Evolutionary conservation across 2,329 filamentous ascomycete species (phyloP).

Genomic region (Microthyrium microscopicum): DNA sequence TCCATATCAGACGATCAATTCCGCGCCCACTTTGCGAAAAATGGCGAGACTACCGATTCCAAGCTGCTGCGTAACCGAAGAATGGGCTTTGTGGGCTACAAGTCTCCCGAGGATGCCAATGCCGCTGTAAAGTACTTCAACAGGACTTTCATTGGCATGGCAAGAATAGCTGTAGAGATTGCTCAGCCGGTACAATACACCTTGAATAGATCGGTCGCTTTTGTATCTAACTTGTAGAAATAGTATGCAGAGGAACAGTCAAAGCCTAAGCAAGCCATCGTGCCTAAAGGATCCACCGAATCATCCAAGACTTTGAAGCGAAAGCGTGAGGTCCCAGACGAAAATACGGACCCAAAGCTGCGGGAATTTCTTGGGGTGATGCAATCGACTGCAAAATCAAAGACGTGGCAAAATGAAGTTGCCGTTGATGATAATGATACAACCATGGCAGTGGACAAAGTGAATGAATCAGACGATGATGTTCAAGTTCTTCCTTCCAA

Average conservation of each 20-base stretch:
- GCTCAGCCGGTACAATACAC: constrained; percentile 53
- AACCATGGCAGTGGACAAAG: constrained; percentile 4
- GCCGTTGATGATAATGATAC: no score
- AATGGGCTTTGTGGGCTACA: constrained; percentile 93
- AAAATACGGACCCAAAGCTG: constrained; percentile 55
- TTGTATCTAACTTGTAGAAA: constrained; percentile 1
- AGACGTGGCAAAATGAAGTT: constrained; percentile 44
- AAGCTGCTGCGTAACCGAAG: constrained; percentile 79
- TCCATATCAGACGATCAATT: constrained; percentile 73
- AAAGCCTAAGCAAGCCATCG: no score
- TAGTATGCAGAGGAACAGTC: neutral
- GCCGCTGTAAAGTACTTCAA: constrained; percentile 91
- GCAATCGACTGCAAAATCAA: constrained; percentile 48
- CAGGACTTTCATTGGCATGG: constrained; percentile 88
- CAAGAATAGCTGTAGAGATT: constrained; percentile 76
- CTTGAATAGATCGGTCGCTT: neutral
- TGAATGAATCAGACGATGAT: constrained; percentile 52
- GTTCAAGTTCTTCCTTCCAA: constrained; percentile 47
- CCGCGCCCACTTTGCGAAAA: constrained; percentile 71
- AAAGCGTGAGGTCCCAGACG: constrained; percentile 38
- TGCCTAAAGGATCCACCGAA: no score
- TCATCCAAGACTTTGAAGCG: constrained; percentile 40
- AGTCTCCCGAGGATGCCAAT: constrained; percentile 60
- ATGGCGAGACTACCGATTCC: constrained; percentile 68
- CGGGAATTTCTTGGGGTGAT: constrained; percentile 77